phyloP scores from a whole-genome alignment of 208 protist species.

The Trypanosoma cruzi region DNA sequence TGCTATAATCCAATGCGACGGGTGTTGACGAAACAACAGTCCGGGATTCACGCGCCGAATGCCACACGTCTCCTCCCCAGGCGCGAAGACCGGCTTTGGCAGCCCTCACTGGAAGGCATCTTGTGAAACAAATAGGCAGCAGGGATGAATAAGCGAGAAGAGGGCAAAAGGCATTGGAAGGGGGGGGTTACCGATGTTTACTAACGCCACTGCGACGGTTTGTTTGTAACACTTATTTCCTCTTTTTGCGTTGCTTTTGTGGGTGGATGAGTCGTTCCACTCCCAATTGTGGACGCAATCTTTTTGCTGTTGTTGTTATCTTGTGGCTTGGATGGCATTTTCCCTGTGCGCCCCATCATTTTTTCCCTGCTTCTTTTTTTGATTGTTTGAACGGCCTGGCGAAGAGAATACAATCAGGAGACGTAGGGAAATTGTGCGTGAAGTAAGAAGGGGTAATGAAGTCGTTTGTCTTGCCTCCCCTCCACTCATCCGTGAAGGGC shows the following conservation, averaged over 20 bases:
- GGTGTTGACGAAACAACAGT: neutral
- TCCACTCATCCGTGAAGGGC: slow-evolving; percentile 2
- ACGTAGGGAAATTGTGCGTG: neutral
- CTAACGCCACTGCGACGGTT: neutral
- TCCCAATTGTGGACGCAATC: neutral
- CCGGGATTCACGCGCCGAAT: slow-evolving; percentile 4
- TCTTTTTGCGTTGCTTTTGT: neutral
- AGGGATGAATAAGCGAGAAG: neutral
- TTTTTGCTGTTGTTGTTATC: neutral
- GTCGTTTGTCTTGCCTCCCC: slow-evolving; percentile 21
- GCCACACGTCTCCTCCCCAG: slow-evolving; percentile 60
- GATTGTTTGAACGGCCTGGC: neutral
- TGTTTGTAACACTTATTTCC: neutral
- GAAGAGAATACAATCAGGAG: neutral
- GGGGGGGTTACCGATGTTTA: neutral
- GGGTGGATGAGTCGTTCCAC: neutral
- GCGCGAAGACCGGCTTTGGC: slow-evolving; percentile 76
- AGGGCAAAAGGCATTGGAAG: neutral
- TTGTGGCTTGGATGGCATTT: neutral
- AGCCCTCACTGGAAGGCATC: slow-evolving; percentile 48
- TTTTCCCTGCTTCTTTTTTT: neutral
- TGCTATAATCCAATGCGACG: slow-evolving; percentile 13
- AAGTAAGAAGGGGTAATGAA: slow-evolving; percentile 10
- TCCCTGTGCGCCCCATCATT: neutral
- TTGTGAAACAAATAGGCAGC: neutral